Evolutionary conservation across 176 grass and related monocot species (phyloP), one percentile per base, ranked within the genome.

Genomic region (Avena insularis): DNA sequence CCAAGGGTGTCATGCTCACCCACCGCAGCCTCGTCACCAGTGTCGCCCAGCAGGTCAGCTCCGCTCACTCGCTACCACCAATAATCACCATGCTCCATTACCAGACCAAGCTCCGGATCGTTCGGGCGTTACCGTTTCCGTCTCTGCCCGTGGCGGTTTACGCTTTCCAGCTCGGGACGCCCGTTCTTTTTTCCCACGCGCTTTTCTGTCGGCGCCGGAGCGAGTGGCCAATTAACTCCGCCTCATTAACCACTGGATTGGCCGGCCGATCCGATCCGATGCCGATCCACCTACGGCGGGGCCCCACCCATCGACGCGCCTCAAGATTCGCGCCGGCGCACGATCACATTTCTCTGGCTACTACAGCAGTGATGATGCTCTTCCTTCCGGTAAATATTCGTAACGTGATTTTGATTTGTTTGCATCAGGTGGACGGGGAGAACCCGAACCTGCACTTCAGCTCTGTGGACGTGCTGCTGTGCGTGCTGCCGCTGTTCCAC

Each of bases 1-100:
- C 95, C 45, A 98, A 98, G 86, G 95, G 95, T 69, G 93, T 98
- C 74, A 98, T 98, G 95, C 93, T 98, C 70, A 98, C 91, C 5
- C 95, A 98, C 84, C 93, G 95, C 71, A 98, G 93, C 87, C 87
- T 98, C 71, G 90, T 93, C 88, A 98, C 95, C 65, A 98, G 95
- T 85, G 93, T 98, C 46, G 91, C 95, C 0, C 95, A 98, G 88
- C 93, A 98, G 78, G 93, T 98, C 36, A 86, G 89, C 75, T 31
- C 4, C 5, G 2, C 71, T 27, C 71, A 48, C 69, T 46, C 21
- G 6, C 62, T 10, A 4, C 20, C 11, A 5, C 38, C 38, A 40
- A 6, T 6, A 5, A 40, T 5, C 38, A 40, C 61, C 64, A 67
- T 17, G 36, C 23, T 48, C 72, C 80, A 19, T 50, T 68, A 27